These are phyloP conservation scores for Fraxinus quadrangulata DNA, from an alignment of 257 asterid genomes.

Conservation along the genomic window DNA sequence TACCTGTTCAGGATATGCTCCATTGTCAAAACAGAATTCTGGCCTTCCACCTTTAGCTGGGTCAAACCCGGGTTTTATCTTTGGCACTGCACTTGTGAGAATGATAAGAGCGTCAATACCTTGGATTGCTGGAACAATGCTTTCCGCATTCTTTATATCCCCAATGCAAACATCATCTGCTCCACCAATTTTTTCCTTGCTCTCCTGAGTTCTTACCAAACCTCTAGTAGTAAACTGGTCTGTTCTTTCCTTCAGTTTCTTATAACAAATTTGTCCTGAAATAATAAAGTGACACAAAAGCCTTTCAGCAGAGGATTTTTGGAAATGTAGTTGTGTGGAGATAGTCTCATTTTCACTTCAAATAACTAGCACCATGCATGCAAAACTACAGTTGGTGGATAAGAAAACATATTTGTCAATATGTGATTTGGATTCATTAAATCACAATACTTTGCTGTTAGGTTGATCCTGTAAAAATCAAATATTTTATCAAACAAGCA, in stretches of 20 bases:
- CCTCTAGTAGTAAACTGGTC: slow-evolving; percentile 63
- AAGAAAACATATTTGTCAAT: neutral
- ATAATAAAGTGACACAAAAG: slow-evolving; percentile 7
- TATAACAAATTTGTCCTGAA: slow-evolving; percentile 77
- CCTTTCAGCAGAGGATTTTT: neutral
- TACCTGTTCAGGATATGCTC: slow-evolving; percentile 86
- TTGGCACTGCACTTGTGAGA: slow-evolving; percentile 92
- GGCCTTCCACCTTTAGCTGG: slow-evolving; percentile 85
- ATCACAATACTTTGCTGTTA: neutral
- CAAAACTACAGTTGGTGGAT: neutral
- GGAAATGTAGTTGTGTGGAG: neutral
- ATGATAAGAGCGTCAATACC: slow-evolving; percentile 83
- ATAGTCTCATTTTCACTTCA: neutral
- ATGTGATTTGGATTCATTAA: neutral
- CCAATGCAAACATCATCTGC: slow-evolving; percentile 77
- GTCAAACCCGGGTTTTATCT: slow-evolving; percentile 85
- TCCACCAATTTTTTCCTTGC: slow-evolving; percentile 85
- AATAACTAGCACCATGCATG: neutral
- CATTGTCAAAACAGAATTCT: slow-evolving; percentile 85
- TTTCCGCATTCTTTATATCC: slow-evolving; percentile 65
- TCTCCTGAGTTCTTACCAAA: slow-evolving; percentile 80
- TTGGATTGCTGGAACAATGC: slow-evolving; percentile 62
- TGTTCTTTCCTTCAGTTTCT: slow-evolving; percentile 80
- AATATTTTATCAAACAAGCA: neutral
- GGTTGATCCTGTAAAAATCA: neutral